Evolutionary conservation across 2,329 filamentous ascomycete genomes (phyloP).

Genomic region (Ophiostoma tasmaniense): DNA sequence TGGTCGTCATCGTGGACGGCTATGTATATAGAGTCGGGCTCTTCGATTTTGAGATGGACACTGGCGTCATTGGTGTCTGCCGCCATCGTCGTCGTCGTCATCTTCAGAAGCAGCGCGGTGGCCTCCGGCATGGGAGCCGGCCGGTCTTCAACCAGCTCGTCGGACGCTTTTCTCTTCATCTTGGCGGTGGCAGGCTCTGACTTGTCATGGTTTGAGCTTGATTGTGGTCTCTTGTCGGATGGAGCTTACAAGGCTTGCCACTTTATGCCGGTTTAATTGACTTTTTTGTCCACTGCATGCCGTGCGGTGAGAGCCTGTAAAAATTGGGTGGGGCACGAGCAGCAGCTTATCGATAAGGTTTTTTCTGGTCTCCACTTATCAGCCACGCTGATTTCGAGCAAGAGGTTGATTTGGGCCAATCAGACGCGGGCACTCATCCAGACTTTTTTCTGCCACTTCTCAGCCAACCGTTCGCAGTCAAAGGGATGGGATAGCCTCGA

Average conservation of each 20-base stretch:
- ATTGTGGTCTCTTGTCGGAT: too few relatives aligned
- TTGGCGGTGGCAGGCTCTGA: not conserved
- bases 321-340: not conserved
- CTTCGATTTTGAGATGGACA: not conserved
- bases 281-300: not conserved
- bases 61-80: not conserved
- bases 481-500: not conserved
- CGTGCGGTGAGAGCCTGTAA: conserved; percentile 9
- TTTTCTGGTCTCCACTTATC: conserved; percentile 6
- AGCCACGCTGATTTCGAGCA: not conserved
- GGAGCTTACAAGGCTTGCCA: not conserved
- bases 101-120: not conserved
- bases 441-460: conserved; percentile 16
- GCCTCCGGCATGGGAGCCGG: not conserved
- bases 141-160: conserved; percentile 12
- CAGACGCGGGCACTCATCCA: conserved; percentile 4
- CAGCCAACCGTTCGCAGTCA: not conserved
- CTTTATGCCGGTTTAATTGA: conserved; percentile 1
- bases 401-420: conserved; percentile 9
- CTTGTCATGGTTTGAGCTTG: not conserved
- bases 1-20: not conserved
- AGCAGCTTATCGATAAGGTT: conserved; percentile 19
- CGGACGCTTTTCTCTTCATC: conserved; percentile 21
- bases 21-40: conserved; percentile 5
- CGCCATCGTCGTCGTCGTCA: not conserved